Percentiles rank a stretch among this genome's conserved stretches.
phyloP scores from a whole-genome alignment of 2,329 filamentous ascomycete genomes.

The Neonectria ditissima region DNA sequence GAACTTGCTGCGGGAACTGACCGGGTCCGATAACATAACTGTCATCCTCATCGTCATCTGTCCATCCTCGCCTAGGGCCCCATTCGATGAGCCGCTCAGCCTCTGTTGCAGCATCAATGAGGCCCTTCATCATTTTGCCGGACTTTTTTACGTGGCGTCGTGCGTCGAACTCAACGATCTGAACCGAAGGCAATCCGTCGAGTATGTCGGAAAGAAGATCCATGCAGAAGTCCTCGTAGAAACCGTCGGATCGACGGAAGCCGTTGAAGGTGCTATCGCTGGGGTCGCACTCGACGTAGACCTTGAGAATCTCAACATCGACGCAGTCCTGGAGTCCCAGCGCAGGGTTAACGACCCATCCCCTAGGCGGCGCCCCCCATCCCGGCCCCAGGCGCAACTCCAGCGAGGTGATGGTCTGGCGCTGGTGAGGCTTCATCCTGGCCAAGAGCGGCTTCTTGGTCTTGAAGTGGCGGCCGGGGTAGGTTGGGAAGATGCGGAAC shows the following conservation, averaged over 20 bases:
- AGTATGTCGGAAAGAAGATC: slow-evolving; percentile 69
- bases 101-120: slow-evolving; percentile 65
- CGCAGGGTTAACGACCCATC: slow-evolving; percentile 75
- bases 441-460: slow-evolving; percentile 78
- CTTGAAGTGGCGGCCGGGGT: slow-evolving; percentile 75
- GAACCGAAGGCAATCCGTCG: slow-evolving; percentile 65
- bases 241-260: slow-evolving; percentile 73
- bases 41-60: slow-evolving; percentile 57
- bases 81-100: slow-evolving; percentile 69
- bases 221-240: slow-evolving; percentile 76
- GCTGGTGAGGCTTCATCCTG: slow-evolving; percentile 71
- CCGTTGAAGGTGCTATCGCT: slow-evolving; percentile 75
- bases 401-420: slow-evolving; percentile 70
- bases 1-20: background rate
- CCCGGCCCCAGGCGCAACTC: slow-evolving; percentile 80
- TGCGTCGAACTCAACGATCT: slow-evolving; percentile 76
- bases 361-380: slow-evolving; percentile 76
- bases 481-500: slow-evolving; percentile 75
- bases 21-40: background rate
- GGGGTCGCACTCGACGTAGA: slow-evolving; percentile 80
- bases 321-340: slow-evolving; percentile 73
- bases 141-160: slow-evolving; percentile 73
- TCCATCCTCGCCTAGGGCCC: slow-evolving; percentile 77
- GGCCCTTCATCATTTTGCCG: slow-evolving; percentile 71
- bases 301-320: slow-evolving; percentile 68